Percentiles rank a stretch among this genome's conserved stretches.
Evolutionary conservation across 1,284 basidiomycete species (phyloP).

Genomic region (Megacollybia platyphylla): DNA sequence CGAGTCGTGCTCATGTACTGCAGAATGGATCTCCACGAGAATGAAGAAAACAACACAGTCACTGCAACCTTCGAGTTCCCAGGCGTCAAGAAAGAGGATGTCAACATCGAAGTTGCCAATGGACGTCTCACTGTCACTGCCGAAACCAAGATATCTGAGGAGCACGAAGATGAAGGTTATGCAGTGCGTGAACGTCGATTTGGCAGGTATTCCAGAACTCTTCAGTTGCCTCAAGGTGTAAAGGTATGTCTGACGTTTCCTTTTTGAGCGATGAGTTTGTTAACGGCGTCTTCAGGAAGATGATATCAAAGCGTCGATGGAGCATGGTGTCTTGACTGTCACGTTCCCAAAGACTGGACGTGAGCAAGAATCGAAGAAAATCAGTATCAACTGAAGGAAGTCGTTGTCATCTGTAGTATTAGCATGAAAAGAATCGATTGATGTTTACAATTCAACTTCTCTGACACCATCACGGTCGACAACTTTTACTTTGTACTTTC

Average conservation of each 20-base stretch:
- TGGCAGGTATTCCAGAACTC: slow-evolving; percentile 9
- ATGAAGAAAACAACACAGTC: slow-evolving; percentile 8
- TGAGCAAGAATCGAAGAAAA: slow-evolving; percentile 13
- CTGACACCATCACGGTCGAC: slow-evolving; percentile 86
- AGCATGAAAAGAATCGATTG: neutral
- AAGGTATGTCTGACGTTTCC: slow-evolving; percentile 7
- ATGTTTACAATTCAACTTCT: slow-evolving; percentile 51
- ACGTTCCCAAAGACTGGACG: slow-evolving; percentile 13
- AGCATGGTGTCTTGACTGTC: slow-evolving; percentile 12
- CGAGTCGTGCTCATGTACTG: neutral
- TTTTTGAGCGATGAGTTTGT: neutral
- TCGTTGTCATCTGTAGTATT: neutral
- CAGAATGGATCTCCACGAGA: slow-evolving; percentile 12
- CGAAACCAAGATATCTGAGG: slow-evolving; percentile 8
- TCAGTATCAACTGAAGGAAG: slow-evolving; percentile 7
- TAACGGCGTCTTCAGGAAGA: slow-evolving; percentile 10
- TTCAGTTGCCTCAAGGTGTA: slow-evolving; percentile 9
- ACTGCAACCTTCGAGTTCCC: slow-evolving; percentile 11
- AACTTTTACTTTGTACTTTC: slow-evolving; percentile 79
- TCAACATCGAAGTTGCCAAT: slow-evolving; percentile 8
- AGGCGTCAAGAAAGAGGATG: slow-evolving; percentile 8
- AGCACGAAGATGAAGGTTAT: slow-evolving; percentile 9
- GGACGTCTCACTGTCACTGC: slow-evolving; percentile 9
- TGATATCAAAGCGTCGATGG: slow-evolving; percentile 14
- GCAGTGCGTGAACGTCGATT: slow-evolving; percentile 10